Conservation (phyloP, 2,329 filamentous ascomycete genomes). For the Penicillium sp. region DNA sequence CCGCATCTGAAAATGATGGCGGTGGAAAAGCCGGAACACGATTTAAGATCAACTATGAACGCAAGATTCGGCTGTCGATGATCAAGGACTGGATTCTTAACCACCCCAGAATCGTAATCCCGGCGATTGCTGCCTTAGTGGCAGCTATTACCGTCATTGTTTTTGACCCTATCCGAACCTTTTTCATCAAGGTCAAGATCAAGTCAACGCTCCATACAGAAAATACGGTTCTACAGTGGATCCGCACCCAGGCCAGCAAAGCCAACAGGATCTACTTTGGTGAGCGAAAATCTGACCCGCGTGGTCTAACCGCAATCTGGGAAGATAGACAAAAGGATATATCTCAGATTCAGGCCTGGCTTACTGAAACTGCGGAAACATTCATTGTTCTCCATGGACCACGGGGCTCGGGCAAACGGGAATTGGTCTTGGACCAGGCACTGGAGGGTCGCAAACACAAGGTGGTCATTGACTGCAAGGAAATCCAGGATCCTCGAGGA, state of each 20-base stretch:
- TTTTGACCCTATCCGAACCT: constrained; percentile 90
- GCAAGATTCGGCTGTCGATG: constrained; percentile 67
- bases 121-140: constrained; percentile 70
- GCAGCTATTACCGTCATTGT: constrained; percentile 78
- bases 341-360: constrained; percentile 73
- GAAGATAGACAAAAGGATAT: constrained; percentile 79
- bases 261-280: constrained; percentile 44
- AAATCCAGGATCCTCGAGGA: constrained; percentile 81
- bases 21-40: constrained; percentile 71
- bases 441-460: constrained; percentile 70
- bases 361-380: constrained; percentile 81
- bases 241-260: constrained; percentile 57
- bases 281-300: constrained; percentile 52
- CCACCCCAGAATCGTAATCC: constrained; percentile 84
- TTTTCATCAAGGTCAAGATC: constrained; percentile 85
- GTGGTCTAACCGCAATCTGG: constrained; percentile 74
- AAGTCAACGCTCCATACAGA: constrained; percentile 68
- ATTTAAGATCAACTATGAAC: constrained; percentile 77
- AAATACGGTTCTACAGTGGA: constrained; percentile 70
- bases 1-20: constrained; percentile 61
- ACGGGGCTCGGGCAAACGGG: constrained; percentile 81
- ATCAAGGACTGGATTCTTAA: constrained; percentile 80
- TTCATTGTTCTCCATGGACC: constrained; percentile 93
- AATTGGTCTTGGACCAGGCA: constrained; percentile 79
- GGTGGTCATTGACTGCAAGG: constrained; percentile 85